Conservation (phyloP, 306 rosid species). For the Corylus heterophylla region DNA sequence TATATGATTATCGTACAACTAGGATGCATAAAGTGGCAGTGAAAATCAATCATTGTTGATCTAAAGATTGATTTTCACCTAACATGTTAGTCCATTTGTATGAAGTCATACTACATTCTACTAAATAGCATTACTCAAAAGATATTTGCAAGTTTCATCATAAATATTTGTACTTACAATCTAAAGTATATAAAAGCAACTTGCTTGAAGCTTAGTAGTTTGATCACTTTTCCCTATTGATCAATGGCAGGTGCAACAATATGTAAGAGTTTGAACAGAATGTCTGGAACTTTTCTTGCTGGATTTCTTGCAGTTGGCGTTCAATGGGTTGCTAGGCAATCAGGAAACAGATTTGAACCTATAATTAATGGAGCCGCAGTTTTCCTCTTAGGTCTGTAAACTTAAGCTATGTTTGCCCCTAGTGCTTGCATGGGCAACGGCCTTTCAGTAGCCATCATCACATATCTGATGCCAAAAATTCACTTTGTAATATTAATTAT, state of each 20-base stretch:
- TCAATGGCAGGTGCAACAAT: constrained; percentile 72
- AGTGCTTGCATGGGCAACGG: too few relatives aligned
- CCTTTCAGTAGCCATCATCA: too few relatives aligned
- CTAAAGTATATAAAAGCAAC: not conserved
- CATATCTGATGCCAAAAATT: too few relatives aligned
- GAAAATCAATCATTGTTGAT: too few relatives aligned
- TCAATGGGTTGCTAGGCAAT: constrained; percentile 65
- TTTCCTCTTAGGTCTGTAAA: constrained; percentile 62
- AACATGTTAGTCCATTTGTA: too few relatives aligned
- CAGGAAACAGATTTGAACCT: constrained; percentile 66
- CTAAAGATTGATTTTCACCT: too few relatives aligned
- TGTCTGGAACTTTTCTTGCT: constrained; percentile 71
- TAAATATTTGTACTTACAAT: not conserved
- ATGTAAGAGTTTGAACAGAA: constrained; percentile 62
- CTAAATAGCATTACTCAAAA: too few relatives aligned
- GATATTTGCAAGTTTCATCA: not conserved
- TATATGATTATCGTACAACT: too few relatives aligned
- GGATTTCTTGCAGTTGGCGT: constrained; percentile 68
- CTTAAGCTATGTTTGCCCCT: not conserved
- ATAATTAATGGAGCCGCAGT: constrained; percentile 54
- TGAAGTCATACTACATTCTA: too few relatives aligned
- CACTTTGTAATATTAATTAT: too few relatives aligned
- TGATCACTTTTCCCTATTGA: not conserved
- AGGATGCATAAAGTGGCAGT: too few relatives aligned
- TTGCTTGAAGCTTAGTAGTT: not conserved